Percentiles rank a stretch among this genome's conserved stretches.
phyloP scores from a whole-genome alignment of 2,329 filamentous ascomycete species.

The Fusarium albidum region DNA sequence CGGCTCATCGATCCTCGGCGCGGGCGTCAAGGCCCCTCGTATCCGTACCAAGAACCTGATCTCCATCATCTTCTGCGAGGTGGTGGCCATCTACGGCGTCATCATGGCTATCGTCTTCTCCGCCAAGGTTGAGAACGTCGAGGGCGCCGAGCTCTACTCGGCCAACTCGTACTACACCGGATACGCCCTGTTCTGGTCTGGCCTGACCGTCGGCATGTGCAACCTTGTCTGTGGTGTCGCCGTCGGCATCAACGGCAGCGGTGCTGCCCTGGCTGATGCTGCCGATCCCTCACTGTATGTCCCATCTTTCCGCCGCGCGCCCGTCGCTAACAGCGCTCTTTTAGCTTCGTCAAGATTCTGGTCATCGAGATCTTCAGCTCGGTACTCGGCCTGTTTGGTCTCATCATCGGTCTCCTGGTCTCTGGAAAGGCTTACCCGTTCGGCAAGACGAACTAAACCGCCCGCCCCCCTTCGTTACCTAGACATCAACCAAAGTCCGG shows the following conservation, averaged over 20 bases:
- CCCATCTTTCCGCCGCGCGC: background rate
- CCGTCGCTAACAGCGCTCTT: conserved; percentile 36
- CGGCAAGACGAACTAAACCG: conserved; percentile 45
- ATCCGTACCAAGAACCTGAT: conserved; percentile 99
- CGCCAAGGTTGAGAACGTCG: conserved; percentile 77
- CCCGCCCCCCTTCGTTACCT: conserved; percentile 7
- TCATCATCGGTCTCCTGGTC: conserved; percentile 92
- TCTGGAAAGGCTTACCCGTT: conserved; percentile 86
- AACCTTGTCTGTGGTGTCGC: conserved; percentile 96
- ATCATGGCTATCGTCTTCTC: conserved; percentile 99
- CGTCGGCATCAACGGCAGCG: conserved; percentile 97
- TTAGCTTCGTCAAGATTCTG: conserved; percentile 96
- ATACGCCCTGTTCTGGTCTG: conserved; percentile 95
- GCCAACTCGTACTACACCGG: conserved; percentile 91
- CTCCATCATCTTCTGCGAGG: conserved; percentile 99
- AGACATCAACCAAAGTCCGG: conserved; percentile 29
- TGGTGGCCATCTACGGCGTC: conserved; percentile 99
- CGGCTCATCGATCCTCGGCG: conserved; percentile 95
- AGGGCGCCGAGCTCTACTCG: conserved; percentile 72
- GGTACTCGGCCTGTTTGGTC: conserved; percentile 92
- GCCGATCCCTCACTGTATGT: conserved; percentile 88
- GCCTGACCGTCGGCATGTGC: conserved; percentile 92
- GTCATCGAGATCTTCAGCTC: conserved; percentile 99
- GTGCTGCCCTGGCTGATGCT: conserved; percentile 94
- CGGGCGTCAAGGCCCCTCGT: conserved; percentile 93